Conservation (phyloP, 257 asterid species). For the Solanum neorickii region DNA sequence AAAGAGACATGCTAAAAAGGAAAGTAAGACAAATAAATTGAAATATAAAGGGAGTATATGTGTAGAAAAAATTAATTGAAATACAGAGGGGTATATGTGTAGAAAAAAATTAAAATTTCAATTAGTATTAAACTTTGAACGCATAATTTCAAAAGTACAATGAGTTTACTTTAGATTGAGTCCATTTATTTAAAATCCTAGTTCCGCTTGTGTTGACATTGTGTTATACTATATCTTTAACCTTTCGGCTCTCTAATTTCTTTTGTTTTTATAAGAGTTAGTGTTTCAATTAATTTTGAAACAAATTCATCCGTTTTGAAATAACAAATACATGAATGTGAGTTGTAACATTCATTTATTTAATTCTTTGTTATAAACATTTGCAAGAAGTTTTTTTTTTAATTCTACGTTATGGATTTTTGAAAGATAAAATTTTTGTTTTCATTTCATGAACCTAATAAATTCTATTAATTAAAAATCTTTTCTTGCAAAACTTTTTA, state of each 20-base stretch:
- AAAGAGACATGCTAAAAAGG: neutral
- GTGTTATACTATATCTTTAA: neutral
- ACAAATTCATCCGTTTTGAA: too few relatives aligned
- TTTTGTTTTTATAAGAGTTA: too few relatives aligned
- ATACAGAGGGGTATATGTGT: neutral
- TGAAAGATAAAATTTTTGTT: too few relatives aligned
- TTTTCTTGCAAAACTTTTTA: too few relatives aligned
- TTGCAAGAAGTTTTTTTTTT: too few relatives aligned
- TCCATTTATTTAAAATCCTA: neutral
- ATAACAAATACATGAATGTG: too few relatives aligned
- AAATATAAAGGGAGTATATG: neutral
- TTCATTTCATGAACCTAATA: too few relatives aligned
- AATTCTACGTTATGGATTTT: too few relatives aligned
- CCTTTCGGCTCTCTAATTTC: neutral
- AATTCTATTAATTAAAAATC: too few relatives aligned
- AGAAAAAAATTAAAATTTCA: neutral
- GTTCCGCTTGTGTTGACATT: neutral
- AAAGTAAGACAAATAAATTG: neutral
- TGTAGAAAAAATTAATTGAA: neutral
- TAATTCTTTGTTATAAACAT: too few relatives aligned
- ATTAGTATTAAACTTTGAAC: neutral
- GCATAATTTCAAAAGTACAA: neutral
- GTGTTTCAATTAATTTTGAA: too few relatives aligned
- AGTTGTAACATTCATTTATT: too few relatives aligned
- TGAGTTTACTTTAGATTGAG: neutral